phyloP scores from a whole-genome alignment of 169 alveolate genomes.

The Plasmodium coatneyi region DNA sequence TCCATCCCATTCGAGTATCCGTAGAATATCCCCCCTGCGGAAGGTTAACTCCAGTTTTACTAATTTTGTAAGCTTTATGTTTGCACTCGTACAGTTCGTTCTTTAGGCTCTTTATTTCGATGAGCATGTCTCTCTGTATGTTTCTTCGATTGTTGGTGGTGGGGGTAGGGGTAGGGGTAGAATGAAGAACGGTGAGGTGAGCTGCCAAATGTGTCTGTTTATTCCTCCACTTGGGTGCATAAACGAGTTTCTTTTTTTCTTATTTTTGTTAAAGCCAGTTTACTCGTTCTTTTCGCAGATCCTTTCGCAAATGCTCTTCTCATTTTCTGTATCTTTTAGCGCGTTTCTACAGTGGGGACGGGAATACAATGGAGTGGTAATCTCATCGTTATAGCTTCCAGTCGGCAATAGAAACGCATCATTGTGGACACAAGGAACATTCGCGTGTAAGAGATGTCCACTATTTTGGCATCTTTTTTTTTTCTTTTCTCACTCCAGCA shows the following conservation, averaged over 20 bases:
- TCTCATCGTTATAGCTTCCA: background rate
- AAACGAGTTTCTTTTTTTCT: background rate
- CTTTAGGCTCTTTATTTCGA: constrained; percentile 53
- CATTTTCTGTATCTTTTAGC: constrained; percentile 57
- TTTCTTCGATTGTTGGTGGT: constrained; percentile 9
- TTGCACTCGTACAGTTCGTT: constrained; percentile 66
- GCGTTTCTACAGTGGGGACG: constrained; percentile 9
- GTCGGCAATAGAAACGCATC: background rate
- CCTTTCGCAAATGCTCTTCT: constrained; percentile 41
- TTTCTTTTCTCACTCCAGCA: constrained; percentile 14
- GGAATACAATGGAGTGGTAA: background rate
- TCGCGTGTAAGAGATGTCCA: background rate
- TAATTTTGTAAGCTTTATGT: constrained; percentile 17
- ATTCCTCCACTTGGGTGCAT: background rate
- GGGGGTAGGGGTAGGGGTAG: background rate
- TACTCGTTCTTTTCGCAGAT: constrained; percentile 62
- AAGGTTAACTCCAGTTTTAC: background rate
- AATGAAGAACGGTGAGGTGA: background rate
- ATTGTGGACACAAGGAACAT: background rate
- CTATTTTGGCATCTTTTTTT: background rate
- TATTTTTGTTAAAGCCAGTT: background rate
- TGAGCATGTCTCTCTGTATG: constrained; percentile 18
- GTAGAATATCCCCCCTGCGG: constrained; percentile 6
- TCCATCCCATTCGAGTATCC: background rate
- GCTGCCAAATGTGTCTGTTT: background rate